Conservation (phyloP, 768 basidiomycete species). For the Tricholoma sp. region DNA sequence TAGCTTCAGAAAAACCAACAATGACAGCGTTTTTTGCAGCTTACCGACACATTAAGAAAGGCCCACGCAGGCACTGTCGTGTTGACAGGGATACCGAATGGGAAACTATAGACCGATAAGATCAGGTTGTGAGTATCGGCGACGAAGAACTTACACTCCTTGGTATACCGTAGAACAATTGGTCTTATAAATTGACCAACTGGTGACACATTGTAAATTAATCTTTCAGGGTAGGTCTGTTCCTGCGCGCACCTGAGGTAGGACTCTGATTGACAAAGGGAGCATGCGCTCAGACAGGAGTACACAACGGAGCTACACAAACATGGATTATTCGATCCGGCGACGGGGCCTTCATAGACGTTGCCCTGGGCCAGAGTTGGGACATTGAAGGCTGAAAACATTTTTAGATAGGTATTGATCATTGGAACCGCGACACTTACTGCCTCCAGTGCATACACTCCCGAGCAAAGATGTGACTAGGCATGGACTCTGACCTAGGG, state of each 20-base stretch:
- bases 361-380: neutral
- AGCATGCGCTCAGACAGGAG: slow-evolving; percentile 48
- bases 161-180: neutral
- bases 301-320: slow-evolving; percentile 50
- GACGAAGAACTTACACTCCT: neutral
- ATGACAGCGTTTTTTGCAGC: neutral
- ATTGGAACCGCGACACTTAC: neutral
- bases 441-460: neutral
- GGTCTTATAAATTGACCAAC: neutral
- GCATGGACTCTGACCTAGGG: slow-evolving; percentile 1
- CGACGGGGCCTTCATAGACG: neutral
- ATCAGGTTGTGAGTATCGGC: neutral
- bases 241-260: neutral
- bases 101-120: neutral
- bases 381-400: neutral
- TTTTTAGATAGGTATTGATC: too few species aligned
- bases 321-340: slow-evolving; percentile 33
- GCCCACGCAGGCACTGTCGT: slow-evolving; percentile 1
- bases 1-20: neutral
- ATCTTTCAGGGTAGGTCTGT: neutral
- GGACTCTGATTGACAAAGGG: slow-evolving; percentile 14
- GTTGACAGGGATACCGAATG: neutral
- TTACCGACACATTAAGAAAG: neutral
- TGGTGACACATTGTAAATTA: neutral
- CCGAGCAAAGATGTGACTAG: neutral